Evolutionary conservation across 2,329 filamentous ascomycete species (phyloP), one percentile per base, ranked within the genome.

Genomic region (Fusarium chaquense): DNA sequence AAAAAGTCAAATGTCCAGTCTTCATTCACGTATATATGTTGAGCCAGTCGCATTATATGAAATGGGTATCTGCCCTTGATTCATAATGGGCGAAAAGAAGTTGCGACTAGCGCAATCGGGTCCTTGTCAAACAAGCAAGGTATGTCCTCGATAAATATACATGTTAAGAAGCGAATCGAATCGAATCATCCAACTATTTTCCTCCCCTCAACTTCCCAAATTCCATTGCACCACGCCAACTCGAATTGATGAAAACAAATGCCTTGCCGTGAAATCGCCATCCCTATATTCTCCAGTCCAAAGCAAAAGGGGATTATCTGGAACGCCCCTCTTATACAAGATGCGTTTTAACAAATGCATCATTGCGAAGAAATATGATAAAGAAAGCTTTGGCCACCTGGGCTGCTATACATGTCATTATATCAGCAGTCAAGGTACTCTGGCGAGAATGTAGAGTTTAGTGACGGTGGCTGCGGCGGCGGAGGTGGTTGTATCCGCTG

Each of bases 141-240:
- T 73, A 74, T 76, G 68, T 76, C 56, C 57, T 70, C 65, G 55
- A 72, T 65, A 73, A 75, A 75, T 75, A 45, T 75, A 75, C 73
- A 75, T 66, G 57, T 67, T 54, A 75, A 75, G 72, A 75, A 75
- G 68, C 54, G 68, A 72, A 73, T 62, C 56, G 67, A 51, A 40
- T 40, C 26, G 35, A 71, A 72, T 60, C 62, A 75, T 71, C 73
- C 71, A 74, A 74, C 52, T 43, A 46, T 58, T 47, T 49, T 50
- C 49, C 45, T 55, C 49, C 32, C 60, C 45, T 56, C 22, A 32
- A 32, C 46, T 65, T 54, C 30, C 52, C 9, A n/a, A 54, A 53
- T 49, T 60, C 26, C 61, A 47, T 59, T 66, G 51, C 64, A 65
- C 50, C 45, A 30, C 44, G 51, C 46, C 36, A 41, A 36, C 54